Conservation (phyloP, 2,329 filamentous ascomycete species). For the Balansia obtecta region DNA sequence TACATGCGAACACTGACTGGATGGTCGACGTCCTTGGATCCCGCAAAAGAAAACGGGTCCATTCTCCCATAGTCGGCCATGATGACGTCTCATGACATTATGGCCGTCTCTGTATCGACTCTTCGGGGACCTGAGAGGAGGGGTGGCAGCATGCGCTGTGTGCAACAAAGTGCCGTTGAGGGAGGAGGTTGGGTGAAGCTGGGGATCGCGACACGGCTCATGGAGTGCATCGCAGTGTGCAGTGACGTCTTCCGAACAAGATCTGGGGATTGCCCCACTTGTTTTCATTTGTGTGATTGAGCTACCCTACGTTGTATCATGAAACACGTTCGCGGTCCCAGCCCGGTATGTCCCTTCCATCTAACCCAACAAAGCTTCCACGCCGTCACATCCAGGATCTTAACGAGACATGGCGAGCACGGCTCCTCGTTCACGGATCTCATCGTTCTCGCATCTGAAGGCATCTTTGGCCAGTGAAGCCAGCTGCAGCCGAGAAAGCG, state of each 20-base stretch:
- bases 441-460: too few relatives aligned
- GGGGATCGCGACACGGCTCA: not conserved
- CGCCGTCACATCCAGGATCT: too few relatives aligned
- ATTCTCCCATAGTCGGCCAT: conserved; percentile 42
- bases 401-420: too few relatives aligned
- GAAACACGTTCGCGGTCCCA: not conserved
- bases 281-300: too few relatives aligned
- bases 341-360: too few relatives aligned
- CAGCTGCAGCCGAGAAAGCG: too few relatives aligned
- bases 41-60: conserved; percentile 94
- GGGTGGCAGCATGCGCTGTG: not conserved
- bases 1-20: conserved; percentile 57
- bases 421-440: too few relatives aligned
- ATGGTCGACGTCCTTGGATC: conserved; percentile 70
- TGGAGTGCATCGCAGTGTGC: not conserved
- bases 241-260: not conserved
- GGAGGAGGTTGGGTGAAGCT: not conserved
- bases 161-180: not conserved
- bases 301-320: not conserved
- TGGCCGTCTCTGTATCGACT: not conserved
- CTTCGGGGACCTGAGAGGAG: too few relatives aligned
- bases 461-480: too few relatives aligned
- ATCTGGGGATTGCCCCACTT: too few relatives aligned
- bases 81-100: conserved; percentile 17
- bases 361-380: too few relatives aligned